phyloP scores from a whole-genome alignment of 352 stramenopile genomes.

The Pythium insidiosum region DNA sequence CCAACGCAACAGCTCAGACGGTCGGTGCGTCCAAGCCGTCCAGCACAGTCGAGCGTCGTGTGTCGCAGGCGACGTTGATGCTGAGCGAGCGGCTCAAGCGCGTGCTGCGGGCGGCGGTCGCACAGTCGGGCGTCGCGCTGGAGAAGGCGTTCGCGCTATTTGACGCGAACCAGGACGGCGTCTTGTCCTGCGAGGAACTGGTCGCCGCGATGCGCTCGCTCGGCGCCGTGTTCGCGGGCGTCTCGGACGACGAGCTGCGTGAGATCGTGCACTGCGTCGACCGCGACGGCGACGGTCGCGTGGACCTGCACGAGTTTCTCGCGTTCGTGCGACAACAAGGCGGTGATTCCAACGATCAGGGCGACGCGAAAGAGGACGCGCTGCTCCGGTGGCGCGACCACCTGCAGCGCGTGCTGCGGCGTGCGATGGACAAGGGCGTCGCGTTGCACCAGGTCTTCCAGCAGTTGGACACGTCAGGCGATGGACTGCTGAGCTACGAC shows the following conservation, averaged over 20 bases:
- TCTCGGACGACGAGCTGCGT: constrained; percentile 26
- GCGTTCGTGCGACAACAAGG: constrained; percentile 18
- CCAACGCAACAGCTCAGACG: background rate
- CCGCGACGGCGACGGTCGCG: constrained; percentile 32
- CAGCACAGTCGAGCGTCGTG: too few species aligned
- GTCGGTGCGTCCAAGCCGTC: too few species aligned
- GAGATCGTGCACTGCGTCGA: constrained; percentile 29
- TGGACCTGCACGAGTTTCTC: constrained; percentile 35
- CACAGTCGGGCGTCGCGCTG: constrained; percentile 20
- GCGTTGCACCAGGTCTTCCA: constrained; percentile 55
- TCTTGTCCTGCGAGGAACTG: constrained; percentile 39
- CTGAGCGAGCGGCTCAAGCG: constrained; percentile 28
- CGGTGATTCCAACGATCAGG: background rate
- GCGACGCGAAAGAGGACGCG: too few species aligned
- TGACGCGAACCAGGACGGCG: constrained; percentile 31
- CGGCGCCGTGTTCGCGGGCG: constrained; percentile 32
- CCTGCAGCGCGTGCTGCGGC: constrained; percentile 37
- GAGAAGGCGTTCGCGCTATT: constrained; percentile 32
- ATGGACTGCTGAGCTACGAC: constrained; percentile 45
- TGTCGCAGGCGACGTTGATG: background rate
- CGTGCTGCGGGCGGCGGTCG: constrained; percentile 21
- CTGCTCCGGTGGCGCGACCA: constrained; percentile 48
- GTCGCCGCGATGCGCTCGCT: constrained; percentile 34
- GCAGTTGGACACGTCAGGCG: constrained; percentile 46
- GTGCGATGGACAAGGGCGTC: constrained; percentile 49